phyloP scores from a whole-genome alignment of 2,329 filamentous ascomycete species.

The Epichloe sylvatica region DNA sequence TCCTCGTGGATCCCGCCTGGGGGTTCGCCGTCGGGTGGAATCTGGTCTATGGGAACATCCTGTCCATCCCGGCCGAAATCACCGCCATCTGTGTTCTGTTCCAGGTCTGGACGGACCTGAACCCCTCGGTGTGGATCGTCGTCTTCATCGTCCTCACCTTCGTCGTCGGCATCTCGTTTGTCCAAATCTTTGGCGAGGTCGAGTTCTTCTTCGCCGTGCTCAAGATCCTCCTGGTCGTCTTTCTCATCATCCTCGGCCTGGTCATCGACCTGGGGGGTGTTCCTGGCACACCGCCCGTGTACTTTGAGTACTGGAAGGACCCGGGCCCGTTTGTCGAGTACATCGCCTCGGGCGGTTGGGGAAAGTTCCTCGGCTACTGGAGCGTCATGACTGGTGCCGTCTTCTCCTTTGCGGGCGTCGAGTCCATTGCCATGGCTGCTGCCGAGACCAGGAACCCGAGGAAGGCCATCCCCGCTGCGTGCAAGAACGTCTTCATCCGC shows the following conservation, averaged over 20 bases:
- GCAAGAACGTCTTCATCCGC: constrained; percentile 43
- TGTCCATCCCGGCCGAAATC: constrained; percentile 46
- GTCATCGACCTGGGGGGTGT: constrained; percentile 50
- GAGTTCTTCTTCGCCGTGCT: constrained; percentile 38
- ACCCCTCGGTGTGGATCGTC: constrained; percentile 35
- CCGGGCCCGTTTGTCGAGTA: constrained; percentile 56
- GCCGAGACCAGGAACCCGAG: constrained; percentile 44
- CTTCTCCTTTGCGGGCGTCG: constrained; percentile 55
- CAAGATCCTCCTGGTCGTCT: constrained; percentile 47
- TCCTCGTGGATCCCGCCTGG: constrained; percentile 47
- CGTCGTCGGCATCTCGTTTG: constrained; percentile 42
- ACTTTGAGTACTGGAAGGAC: constrained; percentile 56
- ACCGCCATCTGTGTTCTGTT: constrained; percentile 49
- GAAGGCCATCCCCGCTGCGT: constrained; percentile 38
- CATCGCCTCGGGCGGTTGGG: constrained; percentile 42
- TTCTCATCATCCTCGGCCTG: constrained; percentile 47
- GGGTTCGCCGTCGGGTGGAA: constrained; percentile 42
- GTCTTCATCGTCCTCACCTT: constrained; percentile 37
- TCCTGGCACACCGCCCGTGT: constrained; percentile 42
- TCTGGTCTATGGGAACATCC: constrained; percentile 38
- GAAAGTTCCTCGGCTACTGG: constrained; percentile 53
- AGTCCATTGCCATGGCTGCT: constrained; percentile 47
- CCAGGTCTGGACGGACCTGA: constrained; percentile 48
- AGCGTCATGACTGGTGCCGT: constrained; percentile 50
- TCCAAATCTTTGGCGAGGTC: constrained; percentile 47